Evolutionary conservation across 1,284 basidiomycete genomes (phyloP).

Genomic region (Porodaedalea pini): DNA sequence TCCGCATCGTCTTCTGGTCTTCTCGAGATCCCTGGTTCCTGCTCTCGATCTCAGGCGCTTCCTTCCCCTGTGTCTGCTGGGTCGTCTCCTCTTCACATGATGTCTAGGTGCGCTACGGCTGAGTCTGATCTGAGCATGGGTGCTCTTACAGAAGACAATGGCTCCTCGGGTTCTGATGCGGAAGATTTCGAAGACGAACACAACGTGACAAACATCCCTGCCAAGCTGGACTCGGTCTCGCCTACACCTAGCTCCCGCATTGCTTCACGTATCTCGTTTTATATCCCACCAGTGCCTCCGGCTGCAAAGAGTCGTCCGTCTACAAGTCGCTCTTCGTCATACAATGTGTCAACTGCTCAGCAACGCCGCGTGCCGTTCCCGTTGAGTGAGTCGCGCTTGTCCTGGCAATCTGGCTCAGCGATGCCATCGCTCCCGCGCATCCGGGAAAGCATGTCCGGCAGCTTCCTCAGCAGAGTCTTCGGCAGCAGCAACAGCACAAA

Average conservation of each 20-base stretch:
- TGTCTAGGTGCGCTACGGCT: constrained; percentile 14
- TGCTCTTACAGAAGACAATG: constrained; percentile 60
- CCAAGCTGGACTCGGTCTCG: neutral
- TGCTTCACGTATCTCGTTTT: constrained; percentile 15
- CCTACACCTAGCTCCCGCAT: neutral
- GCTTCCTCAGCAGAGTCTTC: constrained; percentile 67
- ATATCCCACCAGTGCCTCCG: constrained; percentile 4
- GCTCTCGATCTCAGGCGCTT: constrained; percentile 27
- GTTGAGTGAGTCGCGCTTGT: constrained; percentile 26
- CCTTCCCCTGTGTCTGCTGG: constrained; percentile 22
- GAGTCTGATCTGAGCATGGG: constrained; percentile 58
- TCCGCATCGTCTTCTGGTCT: constrained; percentile 30
- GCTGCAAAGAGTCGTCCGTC: neutral
- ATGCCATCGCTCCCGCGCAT: constrained; percentile 38
- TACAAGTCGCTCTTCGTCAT: constrained; percentile 5
- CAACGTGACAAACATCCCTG: constrained; percentile 27
- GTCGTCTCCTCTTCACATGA: constrained; percentile 4
- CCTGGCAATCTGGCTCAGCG: constrained; percentile 39
- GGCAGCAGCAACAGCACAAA: constrained; percentile 46
- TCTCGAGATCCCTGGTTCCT: constrained; percentile 42
- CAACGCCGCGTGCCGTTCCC: constrained; percentile 16
- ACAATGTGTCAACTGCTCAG: constrained; percentile 19
- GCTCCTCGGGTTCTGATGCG: constrained; percentile 49
- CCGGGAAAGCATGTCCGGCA: constrained; percentile 33
- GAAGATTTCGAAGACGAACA: constrained; percentile 46